Conservation (phyloP, 208 protist genomes). For the Crithidia brevicula region DNA sequence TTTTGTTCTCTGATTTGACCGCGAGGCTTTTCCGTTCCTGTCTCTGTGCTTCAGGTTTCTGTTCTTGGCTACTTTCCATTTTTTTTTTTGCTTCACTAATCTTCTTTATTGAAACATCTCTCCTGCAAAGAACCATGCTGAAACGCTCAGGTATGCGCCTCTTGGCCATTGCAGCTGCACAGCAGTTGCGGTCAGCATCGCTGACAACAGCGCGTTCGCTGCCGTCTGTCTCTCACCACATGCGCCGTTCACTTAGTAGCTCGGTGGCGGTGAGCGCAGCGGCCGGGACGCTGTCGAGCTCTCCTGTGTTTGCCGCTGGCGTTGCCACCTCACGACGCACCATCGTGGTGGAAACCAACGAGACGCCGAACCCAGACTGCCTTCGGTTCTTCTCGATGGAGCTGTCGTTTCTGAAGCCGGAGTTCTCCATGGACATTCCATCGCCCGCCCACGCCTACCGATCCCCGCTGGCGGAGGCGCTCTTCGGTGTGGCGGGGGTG, state of each 20-base stretch:
- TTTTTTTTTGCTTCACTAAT: no score
- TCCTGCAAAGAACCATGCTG: slow-evolving; percentile 6
- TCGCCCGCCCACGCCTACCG: slow-evolving; percentile 66
- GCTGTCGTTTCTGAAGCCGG: slow-evolving; percentile 78
- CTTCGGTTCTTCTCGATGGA: slow-evolving; percentile 91
- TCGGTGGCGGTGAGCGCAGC: not conserved
- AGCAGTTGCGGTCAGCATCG: not conserved
- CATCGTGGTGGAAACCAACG: slow-evolving; percentile 78
- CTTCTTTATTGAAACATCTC: no score
- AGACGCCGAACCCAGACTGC: slow-evolving; percentile 88
- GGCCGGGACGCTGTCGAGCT: not conserved
- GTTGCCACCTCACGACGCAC: slow-evolving; percentile 27
- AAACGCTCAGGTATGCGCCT: slow-evolving; percentile 1
- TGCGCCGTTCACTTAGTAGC: slow-evolving; percentile 15
- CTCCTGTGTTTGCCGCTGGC: not conserved
- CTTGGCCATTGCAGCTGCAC: not conserved
- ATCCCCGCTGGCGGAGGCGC: slow-evolving; percentile 67
- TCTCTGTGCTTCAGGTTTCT: no score
- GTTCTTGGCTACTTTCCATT: no score
- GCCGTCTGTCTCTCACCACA: not conserved
- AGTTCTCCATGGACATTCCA: slow-evolving; percentile 79
- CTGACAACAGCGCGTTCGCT: not conserved
- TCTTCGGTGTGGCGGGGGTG: slow-evolving; percentile 78
- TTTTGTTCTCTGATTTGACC: no score
- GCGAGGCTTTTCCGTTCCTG: no score